Percentiles rank a stretch among this genome's conserved stretches.
These are phyloP conservation scores for Linnemannia zychae DNA, from an alignment of 192 early-diverging fungal species.

Conservation along the genomic window DNA sequence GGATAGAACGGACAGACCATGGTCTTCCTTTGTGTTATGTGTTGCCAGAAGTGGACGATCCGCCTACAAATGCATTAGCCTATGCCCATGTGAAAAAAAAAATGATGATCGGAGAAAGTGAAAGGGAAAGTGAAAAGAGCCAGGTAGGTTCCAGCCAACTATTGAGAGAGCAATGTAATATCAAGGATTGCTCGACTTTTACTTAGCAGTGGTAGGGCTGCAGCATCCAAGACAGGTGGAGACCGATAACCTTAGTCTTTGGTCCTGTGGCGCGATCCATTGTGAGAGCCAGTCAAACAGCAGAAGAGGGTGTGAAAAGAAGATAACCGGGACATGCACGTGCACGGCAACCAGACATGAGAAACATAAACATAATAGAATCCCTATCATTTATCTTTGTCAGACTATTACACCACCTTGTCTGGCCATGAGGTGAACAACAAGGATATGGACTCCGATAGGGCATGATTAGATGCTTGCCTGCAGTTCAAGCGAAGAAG, in stretches of 20 bases:
- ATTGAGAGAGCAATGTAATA: neutral
- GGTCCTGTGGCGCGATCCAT: neutral
- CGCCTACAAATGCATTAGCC: neutral
- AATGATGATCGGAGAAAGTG: constrained; percentile 6
- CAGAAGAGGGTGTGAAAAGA: neutral
- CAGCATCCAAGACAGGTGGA: neutral
- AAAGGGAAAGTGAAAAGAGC: constrained; percentile 6
- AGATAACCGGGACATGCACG: neutral
- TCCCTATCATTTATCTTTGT: neutral
- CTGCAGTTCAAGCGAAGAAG: neutral
- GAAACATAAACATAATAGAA: too few species aligned
- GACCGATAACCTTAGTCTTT: neutral
- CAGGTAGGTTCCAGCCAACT: neutral
- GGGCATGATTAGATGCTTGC: neutral
- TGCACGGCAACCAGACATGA: constrained; percentile 19
- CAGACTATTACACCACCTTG: neutral
- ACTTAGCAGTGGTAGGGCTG: neutral
- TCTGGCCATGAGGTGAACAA: neutral
- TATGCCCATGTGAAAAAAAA: constrained; percentile 6
- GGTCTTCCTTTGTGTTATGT: neutral
- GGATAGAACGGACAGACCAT: constrained; percentile 2
- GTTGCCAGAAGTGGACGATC: neutral
- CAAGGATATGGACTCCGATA: neutral
- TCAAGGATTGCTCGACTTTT: neutral
- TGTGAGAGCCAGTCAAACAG: neutral